Percentiles rank a stretch among this genome's conserved stretches.
Conservation (phyloP, 768 basidiomycete species). For the Cubamyces sp. region DNA sequence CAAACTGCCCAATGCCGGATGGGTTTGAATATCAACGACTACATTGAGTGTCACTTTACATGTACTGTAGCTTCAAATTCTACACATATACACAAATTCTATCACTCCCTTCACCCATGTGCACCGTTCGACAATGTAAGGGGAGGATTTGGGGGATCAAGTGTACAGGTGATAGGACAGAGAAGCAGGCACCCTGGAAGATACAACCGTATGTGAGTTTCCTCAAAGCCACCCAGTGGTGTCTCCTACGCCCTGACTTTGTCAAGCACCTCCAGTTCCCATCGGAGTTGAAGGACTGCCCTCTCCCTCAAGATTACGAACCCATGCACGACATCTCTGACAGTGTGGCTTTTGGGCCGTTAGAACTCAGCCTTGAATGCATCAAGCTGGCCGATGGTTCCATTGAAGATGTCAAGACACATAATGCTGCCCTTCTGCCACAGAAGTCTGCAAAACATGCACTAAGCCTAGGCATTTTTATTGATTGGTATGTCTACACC, state of each 20-base stretch:
- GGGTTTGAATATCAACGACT: constrained; percentile 4
- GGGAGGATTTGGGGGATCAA: neutral
- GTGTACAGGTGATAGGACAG: neutral
- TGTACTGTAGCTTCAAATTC: neutral
- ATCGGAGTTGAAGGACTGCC: neutral
- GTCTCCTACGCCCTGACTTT: constrained; percentile 2
- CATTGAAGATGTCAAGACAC: neutral
- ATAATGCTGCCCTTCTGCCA: neutral
- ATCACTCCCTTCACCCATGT: neutral
- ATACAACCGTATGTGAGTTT: neutral
- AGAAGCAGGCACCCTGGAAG: neutral
- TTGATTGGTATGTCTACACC: constrained; percentile 1
- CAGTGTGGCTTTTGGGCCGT: neutral
- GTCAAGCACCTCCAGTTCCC: neutral
- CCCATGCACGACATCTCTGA: constrained; percentile 8
- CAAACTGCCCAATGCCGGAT: neutral
- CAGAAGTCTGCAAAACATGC: neutral
- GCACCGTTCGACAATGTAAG: neutral
- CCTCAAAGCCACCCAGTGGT: neutral
- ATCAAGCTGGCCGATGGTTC: neutral
- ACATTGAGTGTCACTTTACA: neutral
- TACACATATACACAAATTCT: neutral
- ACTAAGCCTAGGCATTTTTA: neutral
- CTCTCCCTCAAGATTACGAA: neutral
- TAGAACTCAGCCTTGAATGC: neutral